Evolutionary conservation across 1,284 basidiomycete species (phyloP).

Genomic region (Naganishia cerealis): DNA sequence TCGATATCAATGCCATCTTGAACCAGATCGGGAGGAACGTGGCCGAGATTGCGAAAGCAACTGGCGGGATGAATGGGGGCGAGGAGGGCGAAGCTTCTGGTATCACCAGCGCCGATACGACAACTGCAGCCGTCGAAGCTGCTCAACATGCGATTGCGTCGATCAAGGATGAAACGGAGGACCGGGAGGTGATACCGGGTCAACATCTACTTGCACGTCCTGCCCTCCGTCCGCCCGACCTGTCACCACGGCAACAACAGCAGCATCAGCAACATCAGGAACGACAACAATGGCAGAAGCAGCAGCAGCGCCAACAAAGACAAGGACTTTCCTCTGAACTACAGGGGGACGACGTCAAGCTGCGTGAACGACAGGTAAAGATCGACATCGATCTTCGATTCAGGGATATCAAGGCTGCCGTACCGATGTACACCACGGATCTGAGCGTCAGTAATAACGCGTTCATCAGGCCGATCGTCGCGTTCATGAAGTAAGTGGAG

Average conservation of each 20-base stretch:
- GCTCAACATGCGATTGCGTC: constrained; percentile 57
- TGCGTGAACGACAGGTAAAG: constrained; percentile 58
- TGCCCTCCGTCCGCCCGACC: constrained; percentile 72
- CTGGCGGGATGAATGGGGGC: constrained; percentile 17
- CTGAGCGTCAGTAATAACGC: constrained; percentile 91
- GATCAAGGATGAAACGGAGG: constrained; percentile 48
- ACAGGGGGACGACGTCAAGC: constrained; percentile 26
- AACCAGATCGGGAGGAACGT: constrained; percentile 88
- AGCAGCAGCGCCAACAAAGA: not conserved
- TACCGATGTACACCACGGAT: constrained; percentile 84
- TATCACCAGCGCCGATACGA: not conserved
- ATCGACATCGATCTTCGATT: constrained; percentile 95
- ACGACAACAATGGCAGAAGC: not conserved
- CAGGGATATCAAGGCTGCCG: constrained; percentile 90
- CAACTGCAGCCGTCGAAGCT: constrained; percentile 44
- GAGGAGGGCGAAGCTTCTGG: not conserved
- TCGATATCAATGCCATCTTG: constrained; percentile 82
- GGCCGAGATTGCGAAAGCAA: constrained; percentile 46
- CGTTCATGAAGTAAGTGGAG: constrained; percentile 85
- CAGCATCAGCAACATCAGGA: not conserved
- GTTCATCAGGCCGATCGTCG: constrained; percentile 93
- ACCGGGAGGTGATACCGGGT: constrained; percentile 74
- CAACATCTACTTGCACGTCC: constrained; percentile 83
- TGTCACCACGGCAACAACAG: constrained; percentile 30
- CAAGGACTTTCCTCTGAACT: constrained; percentile 19